phyloP scores from a whole-genome alignment of 2,329 filamentous ascomycete genomes.

The Fusarium staphyleae region DNA sequence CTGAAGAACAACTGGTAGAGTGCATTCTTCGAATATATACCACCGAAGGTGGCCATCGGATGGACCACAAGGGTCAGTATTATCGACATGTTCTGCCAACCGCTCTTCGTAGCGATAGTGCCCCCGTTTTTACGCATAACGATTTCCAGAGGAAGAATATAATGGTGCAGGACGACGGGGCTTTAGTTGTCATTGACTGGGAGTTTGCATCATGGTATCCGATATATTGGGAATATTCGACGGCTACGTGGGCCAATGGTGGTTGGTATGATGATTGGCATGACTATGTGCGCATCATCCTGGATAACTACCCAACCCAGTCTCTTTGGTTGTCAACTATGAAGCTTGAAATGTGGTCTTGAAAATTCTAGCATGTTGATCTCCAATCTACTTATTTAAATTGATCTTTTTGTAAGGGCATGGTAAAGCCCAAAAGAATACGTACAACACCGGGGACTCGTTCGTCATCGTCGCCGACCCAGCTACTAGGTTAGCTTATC shows the following conservation, averaged over 20 bases:
- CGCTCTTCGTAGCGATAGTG: conserved; percentile 2
- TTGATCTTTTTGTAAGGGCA: no score
- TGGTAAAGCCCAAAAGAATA: no score
- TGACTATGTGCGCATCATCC: conserved; percentile 19
- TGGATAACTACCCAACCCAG: conserved; percentile 34
- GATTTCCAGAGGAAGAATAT: conserved; percentile 38
- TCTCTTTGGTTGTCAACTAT: conserved; percentile 30
- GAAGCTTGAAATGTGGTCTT: conserved; percentile 28
- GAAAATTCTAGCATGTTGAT: no score
- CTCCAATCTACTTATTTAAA: no score
- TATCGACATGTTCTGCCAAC: conserved; percentile 14
- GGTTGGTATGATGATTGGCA: conserved; percentile 36
- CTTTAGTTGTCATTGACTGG: conserved; percentile 33
- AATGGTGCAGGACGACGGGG: conserved; percentile 17
- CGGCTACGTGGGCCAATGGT: conserved; percentile 18
- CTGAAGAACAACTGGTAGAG: conserved; percentile 16
- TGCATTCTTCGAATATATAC: conserved; percentile 21
- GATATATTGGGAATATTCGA: conserved; percentile 36
- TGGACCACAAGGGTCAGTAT: conserved; percentile 10
- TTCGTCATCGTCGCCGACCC: no score
- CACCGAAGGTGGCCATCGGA: conserved; percentile 16
- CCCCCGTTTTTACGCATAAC: conserved; percentile 30
- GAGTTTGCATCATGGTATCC: conserved; percentile 37
- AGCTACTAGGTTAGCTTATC: no score
- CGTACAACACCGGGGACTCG: no score